Evolutionary conservation across 1,284 basidiomycete species (phyloP).

Genomic region (Ceratobasidium sp.): DNA sequence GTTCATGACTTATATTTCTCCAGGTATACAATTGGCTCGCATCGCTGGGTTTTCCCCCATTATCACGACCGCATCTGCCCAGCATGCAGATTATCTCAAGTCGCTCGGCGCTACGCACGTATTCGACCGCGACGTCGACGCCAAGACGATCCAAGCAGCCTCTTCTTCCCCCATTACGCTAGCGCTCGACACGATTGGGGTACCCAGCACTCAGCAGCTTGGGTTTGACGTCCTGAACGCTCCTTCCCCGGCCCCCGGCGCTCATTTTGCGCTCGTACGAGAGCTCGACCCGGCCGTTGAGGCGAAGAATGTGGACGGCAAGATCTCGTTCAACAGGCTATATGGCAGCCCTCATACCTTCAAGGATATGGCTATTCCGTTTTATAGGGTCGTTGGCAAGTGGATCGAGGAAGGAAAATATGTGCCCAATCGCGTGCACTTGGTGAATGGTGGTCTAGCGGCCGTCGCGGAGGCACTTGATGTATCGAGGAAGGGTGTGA

Average conservation of each 20-base stretch:
- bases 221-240: constrained; percentile 53
- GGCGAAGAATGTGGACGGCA: no score
- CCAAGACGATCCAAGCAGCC: constrained; percentile 52
- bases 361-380: constrained; percentile 25
- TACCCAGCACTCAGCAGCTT: constrained; percentile 54
- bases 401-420: constrained; percentile 36
- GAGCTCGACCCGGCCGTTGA: neutral
- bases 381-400: constrained; percentile 2
- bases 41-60: constrained; percentile 55
- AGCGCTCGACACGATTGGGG: constrained; percentile 61
- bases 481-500: constrained; percentile 26
- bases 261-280: neutral
- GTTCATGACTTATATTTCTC: neutral
- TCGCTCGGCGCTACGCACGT: constrained; percentile 68
- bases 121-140: constrained; percentile 61
- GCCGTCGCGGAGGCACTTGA: constrained; percentile 18
- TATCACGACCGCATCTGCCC: constrained; percentile 60
- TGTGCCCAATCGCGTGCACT: constrained; percentile 15
- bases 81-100: constrained; percentile 62
- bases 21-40: constrained; percentile 49
- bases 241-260: constrained; percentile 3
- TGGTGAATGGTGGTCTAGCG: constrained; percentile 18
- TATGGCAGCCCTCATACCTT: constrained; percentile 2
- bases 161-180: constrained; percentile 47
- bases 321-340: constrained; percentile 18